Base-by-base conservation (phyloP, 345 rosid species). In the Gossypium raimondii region DNA sequence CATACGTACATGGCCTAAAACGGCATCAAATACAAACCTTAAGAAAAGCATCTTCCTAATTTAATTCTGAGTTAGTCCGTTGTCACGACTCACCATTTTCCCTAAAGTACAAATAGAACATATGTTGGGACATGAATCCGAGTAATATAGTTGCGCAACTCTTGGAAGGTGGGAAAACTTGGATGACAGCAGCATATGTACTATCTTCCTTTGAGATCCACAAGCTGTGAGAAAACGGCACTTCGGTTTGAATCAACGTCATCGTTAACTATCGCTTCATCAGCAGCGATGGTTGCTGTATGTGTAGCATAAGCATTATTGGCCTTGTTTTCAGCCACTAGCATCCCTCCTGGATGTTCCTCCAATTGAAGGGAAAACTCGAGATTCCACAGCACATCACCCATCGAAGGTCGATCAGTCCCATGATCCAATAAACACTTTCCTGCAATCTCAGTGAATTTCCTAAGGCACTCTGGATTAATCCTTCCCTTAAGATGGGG, bases 371-470 rank as follows among this genome's bases (percentile, higher is more conserved):
- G 87, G 2, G 91, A 87, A 34, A 82, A 85, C 70, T 94, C 97
- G 6, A 94, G 90, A 67, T 85, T 90, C 97, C 97, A 87, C 52
- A 92, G 73, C 50, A 92, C 91, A 72, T 92, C 97, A 0, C 95
- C 97, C 92, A 94, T 94, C 0, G 90, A 65, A 2, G 97, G 98
- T 7, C 98, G 90, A 27, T 87, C 87, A 47, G 74, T 56, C 45
- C 97, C 95, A 0, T 79, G 78, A 45, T 92, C 97, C 1, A 85
- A 76, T 51, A 94, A 38, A 76, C 93, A 94, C 61, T 94, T 94
- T 78, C 78, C 84, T 4, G 97, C 95, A 0, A 86, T 84, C 18
- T 90, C 93, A 0, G 83, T 74, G n/a, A 90, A 94, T 71, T 88
- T 86, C 82, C 81, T 80, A 61, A 89, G 72, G 84, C 95, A 89